Conservation (phyloP, 2,329 filamentous ascomycete species). For the Claviceps pusilla region DNA sequence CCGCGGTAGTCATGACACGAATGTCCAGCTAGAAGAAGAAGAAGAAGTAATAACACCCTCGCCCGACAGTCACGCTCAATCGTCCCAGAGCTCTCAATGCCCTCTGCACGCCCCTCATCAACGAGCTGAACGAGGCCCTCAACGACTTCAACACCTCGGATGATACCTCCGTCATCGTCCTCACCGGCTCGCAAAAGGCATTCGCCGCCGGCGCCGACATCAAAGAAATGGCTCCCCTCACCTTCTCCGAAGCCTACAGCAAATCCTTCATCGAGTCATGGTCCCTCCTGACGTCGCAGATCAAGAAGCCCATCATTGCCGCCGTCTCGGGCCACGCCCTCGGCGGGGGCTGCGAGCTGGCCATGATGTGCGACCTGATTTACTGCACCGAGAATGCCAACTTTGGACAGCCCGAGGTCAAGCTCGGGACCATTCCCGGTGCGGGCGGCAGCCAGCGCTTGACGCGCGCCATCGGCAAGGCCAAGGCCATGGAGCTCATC, state of each 20-base stretch:
- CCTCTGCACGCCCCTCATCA: conserved; percentile 77
- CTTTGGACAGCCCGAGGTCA: conserved; percentile 95
- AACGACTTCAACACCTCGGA: conserved; percentile 53
- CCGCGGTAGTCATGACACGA: background rate
- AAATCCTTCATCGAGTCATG: conserved; percentile 89
- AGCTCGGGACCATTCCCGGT: conserved; percentile 81
- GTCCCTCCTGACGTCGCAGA: conserved; percentile 66
- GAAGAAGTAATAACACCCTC: background rate
- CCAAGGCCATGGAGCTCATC: conserved; percentile 80
- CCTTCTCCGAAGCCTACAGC: conserved; percentile 76
- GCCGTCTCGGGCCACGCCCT: conserved; percentile 91
- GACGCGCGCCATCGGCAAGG: conserved; percentile 69
- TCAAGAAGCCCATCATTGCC: conserved; percentile 89
- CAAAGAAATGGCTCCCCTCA: conserved; percentile 93
- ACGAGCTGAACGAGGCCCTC: conserved; percentile 72
- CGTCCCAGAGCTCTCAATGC: conserved; percentile 93
- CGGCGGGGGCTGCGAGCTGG: conserved; percentile 88
- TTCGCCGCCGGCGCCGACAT: conserved; percentile 96
- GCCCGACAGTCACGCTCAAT: conserved; percentile 64
- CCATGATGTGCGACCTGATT: conserved; percentile 92
- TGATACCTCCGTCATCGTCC: conserved; percentile 58
- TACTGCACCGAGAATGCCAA: conserved; percentile 78
- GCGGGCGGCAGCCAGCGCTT: conserved; percentile 83
- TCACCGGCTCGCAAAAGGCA: conserved; percentile 79
- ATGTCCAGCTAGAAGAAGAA: too few relatives aligned